A percentile compares a stretch with the other conserved stretches of the same genome.
These are phyloP conservation scores for Fragaria nilgerrensis DNA, from an alignment of 306 rosid species.

Conservation along the genomic window DNA sequence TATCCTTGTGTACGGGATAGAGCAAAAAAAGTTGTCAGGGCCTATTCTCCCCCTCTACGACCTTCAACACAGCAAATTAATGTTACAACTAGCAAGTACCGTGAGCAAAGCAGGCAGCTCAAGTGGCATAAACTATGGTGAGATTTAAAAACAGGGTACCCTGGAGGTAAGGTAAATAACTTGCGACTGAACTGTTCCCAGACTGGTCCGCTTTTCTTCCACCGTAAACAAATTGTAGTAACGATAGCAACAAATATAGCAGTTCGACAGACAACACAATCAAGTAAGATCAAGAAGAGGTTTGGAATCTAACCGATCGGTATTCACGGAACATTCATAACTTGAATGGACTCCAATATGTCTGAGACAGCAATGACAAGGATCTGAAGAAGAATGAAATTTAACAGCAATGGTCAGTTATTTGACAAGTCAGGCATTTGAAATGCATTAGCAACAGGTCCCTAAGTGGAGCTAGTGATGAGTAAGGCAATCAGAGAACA, in stretches of 20 bases:
- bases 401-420: neutral
- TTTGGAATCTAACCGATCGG: conserved; percentile 19
- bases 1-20: too few species aligned
- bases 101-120: neutral
- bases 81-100: neutral
- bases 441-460: neutral
- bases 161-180: neutral
- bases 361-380: conserved; percentile 98
- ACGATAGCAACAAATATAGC: neutral
- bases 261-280: neutral
- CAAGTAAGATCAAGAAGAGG: conserved; percentile 6
- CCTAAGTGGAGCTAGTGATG: neutral
- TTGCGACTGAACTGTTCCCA: neutral
- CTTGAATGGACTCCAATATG: conserved; percentile 91
- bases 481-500: neutral
- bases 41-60: too few species aligned
- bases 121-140: neutral
- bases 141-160: neutral
- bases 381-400: neutral
- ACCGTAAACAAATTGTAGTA: conserved; percentile 3
- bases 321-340: conserved; percentile 82
- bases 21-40: too few species aligned
- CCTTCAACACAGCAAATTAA: neutral
- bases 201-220: neutral
- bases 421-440: neutral